These are phyloP conservation scores for Zygoascus bituminiphila DNA, from an alignment of 805 yeast genomes.

Conservation along the genomic window DNA sequence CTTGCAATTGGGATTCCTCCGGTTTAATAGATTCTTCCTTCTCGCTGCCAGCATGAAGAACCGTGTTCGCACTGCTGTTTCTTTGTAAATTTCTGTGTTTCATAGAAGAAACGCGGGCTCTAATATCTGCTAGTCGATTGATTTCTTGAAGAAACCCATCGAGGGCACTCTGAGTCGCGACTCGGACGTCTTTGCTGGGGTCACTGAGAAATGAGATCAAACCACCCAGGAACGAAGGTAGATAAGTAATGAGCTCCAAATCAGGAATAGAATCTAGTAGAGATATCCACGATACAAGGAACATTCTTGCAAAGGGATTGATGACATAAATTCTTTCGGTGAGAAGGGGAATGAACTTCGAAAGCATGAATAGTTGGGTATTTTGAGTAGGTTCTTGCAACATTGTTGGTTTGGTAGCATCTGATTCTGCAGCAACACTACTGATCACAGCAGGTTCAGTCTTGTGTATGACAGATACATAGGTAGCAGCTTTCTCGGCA, in stretches of 20 bases:
- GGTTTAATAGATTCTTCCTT: not conserved
- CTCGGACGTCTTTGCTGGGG: slow-evolving; percentile 77
- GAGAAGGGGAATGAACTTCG: slow-evolving; percentile 83
- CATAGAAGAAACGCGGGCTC: slow-evolving; percentile 29
- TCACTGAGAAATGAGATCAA: slow-evolving; percentile 72
- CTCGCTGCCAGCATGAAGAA: not conserved
- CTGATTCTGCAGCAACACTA: slow-evolving; percentile 35
- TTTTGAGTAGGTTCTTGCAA: slow-evolving; percentile 26
- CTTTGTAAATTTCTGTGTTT: not conserved
- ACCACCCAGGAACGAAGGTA: slow-evolving; percentile 86
- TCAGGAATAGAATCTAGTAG: slow-evolving; percentile 91
- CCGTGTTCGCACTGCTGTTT: not conserved
- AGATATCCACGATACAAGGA: slow-evolving; percentile 87
- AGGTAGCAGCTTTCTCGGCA: slow-evolving; percentile 85
- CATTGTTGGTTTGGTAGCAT: slow-evolving; percentile 22
- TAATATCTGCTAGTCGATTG: slow-evolving; percentile 63
- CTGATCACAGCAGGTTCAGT: slow-evolving; percentile 49
- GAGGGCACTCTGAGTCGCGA: slow-evolving; percentile 71
- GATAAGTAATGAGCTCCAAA: slow-evolving; percentile 72
- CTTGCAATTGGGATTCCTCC: not conserved
- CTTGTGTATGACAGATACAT: slow-evolving; percentile 38
- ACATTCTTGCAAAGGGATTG: slow-evolving; percentile 87
- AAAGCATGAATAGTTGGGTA: slow-evolving; percentile 75
- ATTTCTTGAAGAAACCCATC: slow-evolving; percentile 74
- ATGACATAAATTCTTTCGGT: slow-evolving; percentile 86